phyloP scores from a whole-genome alignment of 2,329 filamentous ascomycete species.

The Arthrinium puccinioides region DNA sequence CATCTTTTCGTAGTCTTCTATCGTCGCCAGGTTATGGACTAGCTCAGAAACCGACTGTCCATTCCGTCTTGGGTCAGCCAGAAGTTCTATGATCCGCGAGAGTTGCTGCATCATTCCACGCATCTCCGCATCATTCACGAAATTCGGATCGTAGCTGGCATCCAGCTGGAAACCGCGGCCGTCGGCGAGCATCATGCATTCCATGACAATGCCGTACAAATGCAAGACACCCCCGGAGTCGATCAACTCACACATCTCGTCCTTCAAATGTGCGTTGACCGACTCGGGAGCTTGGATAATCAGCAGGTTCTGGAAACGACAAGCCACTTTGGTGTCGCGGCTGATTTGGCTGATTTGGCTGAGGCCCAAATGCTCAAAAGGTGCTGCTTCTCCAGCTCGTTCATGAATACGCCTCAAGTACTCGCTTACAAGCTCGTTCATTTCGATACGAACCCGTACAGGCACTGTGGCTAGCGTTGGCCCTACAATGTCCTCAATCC shows the following conservation, averaged over 20 bases:
- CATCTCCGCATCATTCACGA: background rate
- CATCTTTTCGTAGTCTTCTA: no score
- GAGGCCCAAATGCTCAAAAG: background rate
- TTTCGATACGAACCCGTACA: constrained; percentile 24
- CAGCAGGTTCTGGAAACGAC: background rate
- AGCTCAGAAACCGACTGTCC: background rate
- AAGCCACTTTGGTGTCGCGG: background rate
- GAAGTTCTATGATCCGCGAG: background rate
- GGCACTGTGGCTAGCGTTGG: constrained; percentile 31
- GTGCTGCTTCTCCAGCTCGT: background rate
- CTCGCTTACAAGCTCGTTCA: constrained; percentile 21
- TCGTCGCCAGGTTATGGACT: background rate
- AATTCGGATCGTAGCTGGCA: background rate
- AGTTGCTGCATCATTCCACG: background rate
- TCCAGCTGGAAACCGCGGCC: background rate
- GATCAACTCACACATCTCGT: no score
- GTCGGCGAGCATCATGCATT: background rate
- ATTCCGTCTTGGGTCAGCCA: no score
- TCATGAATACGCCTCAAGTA: constrained; percentile 28
- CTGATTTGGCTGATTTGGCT: background rate
- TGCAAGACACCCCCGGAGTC: no score
- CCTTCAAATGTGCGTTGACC: no score
- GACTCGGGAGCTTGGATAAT: background rate
- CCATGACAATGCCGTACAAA: background rate
- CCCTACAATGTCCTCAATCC: constrained; percentile 8